These are phyloP conservation scores for Blastobotrys persicus DNA, from an alignment of 1,139 yeast species.

Conservation along the genomic window DNA sequence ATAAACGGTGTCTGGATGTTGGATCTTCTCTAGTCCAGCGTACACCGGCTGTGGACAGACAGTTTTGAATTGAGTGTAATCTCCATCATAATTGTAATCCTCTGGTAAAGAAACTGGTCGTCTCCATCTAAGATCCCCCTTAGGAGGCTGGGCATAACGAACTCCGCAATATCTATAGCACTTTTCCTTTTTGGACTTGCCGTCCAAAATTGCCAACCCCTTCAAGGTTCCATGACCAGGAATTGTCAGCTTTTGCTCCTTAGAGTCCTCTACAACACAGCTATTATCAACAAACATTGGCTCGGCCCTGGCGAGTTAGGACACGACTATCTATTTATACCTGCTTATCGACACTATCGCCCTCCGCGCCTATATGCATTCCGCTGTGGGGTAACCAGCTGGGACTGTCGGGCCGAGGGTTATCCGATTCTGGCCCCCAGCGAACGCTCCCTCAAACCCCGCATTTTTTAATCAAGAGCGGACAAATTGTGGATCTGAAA, in stretches of 20 bases:
- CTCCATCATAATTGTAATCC: slow-evolving; percentile 40
- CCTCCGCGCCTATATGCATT: background rate
- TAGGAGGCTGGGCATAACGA: slow-evolving; percentile 31
- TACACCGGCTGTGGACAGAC: slow-evolving; percentile 40
- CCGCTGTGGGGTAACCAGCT: background rate
- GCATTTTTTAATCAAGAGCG: background rate
- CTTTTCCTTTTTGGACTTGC: slow-evolving; percentile 10
- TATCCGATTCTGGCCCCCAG: background rate
- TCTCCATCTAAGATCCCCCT: slow-evolving; percentile 33
- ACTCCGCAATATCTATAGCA: slow-evolving; percentile 25
- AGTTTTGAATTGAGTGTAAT: slow-evolving; percentile 35
- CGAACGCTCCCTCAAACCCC: background rate
- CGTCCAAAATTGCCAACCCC: slow-evolving; percentile 9
- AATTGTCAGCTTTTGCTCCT: background rate
- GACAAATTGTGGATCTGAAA: too few relatives aligned
- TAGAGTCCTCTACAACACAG: background rate
- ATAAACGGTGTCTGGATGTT: slow-evolving; percentile 21
- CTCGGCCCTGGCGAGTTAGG: too few relatives aligned
- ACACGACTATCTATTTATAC: too few relatives aligned
- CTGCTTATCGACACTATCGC: background rate
- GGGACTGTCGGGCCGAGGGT: background rate
- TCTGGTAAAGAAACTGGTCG: slow-evolving; percentile 34
- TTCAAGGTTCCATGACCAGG: slow-evolving; percentile 5
- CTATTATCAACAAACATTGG: slow-evolving; percentile 4
- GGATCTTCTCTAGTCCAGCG: slow-evolving; percentile 6